Percentiles rank a stretch among this genome's conserved stretches.
Evolutionary conservation across 805 yeast genomes (phyloP).

Genomic region (Barnettozyma sp.): DNA sequence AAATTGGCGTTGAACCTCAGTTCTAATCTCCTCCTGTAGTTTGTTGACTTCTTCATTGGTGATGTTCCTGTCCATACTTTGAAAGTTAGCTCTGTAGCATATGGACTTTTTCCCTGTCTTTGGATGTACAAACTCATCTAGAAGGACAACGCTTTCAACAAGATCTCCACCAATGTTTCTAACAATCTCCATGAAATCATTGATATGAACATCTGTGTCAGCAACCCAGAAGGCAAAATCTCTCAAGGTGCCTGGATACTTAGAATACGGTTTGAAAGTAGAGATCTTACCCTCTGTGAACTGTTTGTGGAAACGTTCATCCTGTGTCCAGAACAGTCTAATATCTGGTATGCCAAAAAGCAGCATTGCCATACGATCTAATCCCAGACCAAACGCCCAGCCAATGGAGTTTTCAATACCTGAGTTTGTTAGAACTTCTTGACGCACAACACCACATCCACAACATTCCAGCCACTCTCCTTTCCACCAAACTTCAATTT

Average conservation of each 20-base stretch:
- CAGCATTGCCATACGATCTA: conserved; percentile 93
- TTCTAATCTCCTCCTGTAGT: conserved; percentile 60
- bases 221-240: conserved; percentile 91
- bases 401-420: conserved; percentile 66
- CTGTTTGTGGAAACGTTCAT: conserved; percentile 69
- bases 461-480: conserved; percentile 97
- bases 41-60: conserved; percentile 79
- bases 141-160: conserved; percentile 74
- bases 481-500: conserved; percentile 98
- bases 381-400: conserved; percentile 97
- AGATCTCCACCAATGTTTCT: conserved; percentile 79
- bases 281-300: conserved; percentile 59
- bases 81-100: conserved; percentile 87
- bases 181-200: conserved; percentile 91
- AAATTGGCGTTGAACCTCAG: conserved; percentile 43
- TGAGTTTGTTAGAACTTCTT: conserved; percentile 67
- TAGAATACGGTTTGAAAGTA: conserved; percentile 81
- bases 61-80: conserved; percentile 90
- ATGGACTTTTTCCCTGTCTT: conserved; percentile 69
- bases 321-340: conserved; percentile 84
- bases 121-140: conserved; percentile 84
- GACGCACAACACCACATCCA: conserved; percentile 88
- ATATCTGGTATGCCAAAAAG: conserved; percentile 94
- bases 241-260: conserved; percentile 78
- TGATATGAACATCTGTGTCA: conserved; percentile 49